Evolutionary conservation across 108 stramenopile species (phyloP).

Genomic region (Asterionellopsis glacialis): DNA sequence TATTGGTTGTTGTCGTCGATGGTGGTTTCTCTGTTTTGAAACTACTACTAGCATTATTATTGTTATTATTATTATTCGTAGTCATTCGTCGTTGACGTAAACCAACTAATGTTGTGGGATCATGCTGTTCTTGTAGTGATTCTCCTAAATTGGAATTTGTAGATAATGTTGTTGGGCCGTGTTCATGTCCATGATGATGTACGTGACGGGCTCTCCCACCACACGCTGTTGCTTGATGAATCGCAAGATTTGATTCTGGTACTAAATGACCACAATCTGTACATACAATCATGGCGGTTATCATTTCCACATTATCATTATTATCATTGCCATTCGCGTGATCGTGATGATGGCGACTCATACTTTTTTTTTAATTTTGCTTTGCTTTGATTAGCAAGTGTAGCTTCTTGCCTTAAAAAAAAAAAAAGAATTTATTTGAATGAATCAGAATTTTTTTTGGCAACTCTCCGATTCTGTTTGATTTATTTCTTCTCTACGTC

Average conservation of each 20-base stretch:
- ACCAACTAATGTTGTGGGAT: not conserved
- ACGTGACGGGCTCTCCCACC: not conserved
- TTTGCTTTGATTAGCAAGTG: too few relatives aligned
- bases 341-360: too few relatives aligned
- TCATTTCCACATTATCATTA: not conserved
- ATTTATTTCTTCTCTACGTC: too few relatives aligned
- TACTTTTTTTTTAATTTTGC: too few relatives aligned
- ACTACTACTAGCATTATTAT: not conserved
- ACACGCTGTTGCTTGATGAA: slow-evolving; percentile 30
- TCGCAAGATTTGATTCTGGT: slow-evolving; percentile 18
- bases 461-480: too few relatives aligned
- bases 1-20: too few relatives aligned
- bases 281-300: slow-evolving; percentile 11
- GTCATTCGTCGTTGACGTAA: not conserved
- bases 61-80: not conserved
- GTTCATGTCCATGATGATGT: slow-evolving; percentile 3
- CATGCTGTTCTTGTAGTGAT: not conserved
- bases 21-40: too few relatives aligned
- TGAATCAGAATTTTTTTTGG: too few relatives aligned
- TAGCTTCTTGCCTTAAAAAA: too few relatives aligned
- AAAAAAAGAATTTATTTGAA: too few relatives aligned
- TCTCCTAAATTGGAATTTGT: not conserved
- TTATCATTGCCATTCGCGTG: too few relatives aligned
- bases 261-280: slow-evolving; percentile 23
- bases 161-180: not conserved